Conservation (phyloP, 805 yeast genomes). For the Schizosaccharomyces lindneri region DNA sequence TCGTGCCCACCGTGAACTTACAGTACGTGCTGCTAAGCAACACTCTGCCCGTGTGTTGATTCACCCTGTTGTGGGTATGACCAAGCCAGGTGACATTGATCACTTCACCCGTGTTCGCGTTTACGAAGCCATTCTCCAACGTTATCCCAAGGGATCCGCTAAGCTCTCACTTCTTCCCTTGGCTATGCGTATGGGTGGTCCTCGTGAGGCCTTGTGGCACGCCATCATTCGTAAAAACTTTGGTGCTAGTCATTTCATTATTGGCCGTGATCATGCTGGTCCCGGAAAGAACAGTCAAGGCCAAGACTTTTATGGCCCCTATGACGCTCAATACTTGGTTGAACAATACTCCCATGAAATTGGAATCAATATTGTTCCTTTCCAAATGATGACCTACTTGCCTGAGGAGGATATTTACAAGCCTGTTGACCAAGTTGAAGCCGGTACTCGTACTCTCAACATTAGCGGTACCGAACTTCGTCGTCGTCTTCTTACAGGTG, state of each 20-base stretch:
- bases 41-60: slow-evolving; percentile 67
- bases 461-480: slow-evolving; percentile 89
- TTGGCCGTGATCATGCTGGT: slow-evolving; percentile 96
- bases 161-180: slow-evolving; percentile 66
- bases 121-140: slow-evolving; percentile 71
- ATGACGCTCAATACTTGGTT: slow-evolving; percentile 82
- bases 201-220: slow-evolving; percentile 95
- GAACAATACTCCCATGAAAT: slow-evolving; percentile 52
- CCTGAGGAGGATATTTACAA: slow-evolving; percentile 90
- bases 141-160: slow-evolving; percentile 87
- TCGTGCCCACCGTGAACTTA: slow-evolving; percentile 88
- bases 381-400: slow-evolving; percentile 86
- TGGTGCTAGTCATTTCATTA: slow-evolving; percentile 92
- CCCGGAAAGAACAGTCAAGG: slow-evolving; percentile 80
- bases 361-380: slow-evolving; percentile 77
- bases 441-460: slow-evolving; percentile 58
- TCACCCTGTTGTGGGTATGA: slow-evolving; percentile 91
- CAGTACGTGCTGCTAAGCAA: slow-evolving; percentile 89
- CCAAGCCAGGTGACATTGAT: slow-evolving; percentile 94
- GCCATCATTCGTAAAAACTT: slow-evolving; percentile 87
- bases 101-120: slow-evolving; percentile 94
- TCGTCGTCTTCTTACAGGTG: slow-evolving; percentile 62
- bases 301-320: slow-evolving; percentile 86
- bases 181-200: slow-evolving; percentile 99
- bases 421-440: slow-evolving; percentile 76